These are phyloP conservation scores for Pavlovales sp. DNA, from an alignment of 208 protist genomes.

Conservation along the genomic window DNA sequence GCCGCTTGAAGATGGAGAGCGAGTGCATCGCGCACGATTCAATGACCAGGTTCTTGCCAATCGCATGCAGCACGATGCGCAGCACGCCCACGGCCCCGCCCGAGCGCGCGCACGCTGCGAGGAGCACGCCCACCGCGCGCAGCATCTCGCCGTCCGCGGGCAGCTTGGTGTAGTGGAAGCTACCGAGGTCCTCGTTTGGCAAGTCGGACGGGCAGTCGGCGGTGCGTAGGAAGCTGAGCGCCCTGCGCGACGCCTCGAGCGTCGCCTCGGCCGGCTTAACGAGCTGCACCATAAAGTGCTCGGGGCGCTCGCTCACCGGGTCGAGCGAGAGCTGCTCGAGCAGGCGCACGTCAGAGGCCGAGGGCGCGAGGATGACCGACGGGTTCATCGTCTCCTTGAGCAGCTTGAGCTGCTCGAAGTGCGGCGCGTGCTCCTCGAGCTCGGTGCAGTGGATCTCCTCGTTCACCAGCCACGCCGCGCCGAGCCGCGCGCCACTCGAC, in stretches of 20 bases:
- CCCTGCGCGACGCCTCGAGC: neutral
- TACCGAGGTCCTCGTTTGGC: neutral
- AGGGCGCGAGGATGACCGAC: neutral
- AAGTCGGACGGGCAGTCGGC: neutral
- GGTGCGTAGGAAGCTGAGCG: neutral
- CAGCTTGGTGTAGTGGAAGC: neutral
- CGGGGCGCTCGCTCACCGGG: neutral
- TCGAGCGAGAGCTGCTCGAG: neutral
- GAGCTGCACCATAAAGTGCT: neutral
- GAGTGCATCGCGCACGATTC: neutral
- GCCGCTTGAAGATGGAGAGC: slow-evolving; percentile 7
- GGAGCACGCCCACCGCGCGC: slow-evolving; percentile 1
- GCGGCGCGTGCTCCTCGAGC: neutral
- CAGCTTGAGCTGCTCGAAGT: neutral
- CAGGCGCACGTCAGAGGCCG: neutral
- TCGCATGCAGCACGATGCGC: neutral
- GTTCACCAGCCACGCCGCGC: too few relatives aligned
- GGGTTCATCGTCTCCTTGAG: slow-evolving; percentile 4
- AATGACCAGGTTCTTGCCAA: neutral
- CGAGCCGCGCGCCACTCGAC: too few relatives aligned
- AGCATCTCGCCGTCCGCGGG: slow-evolving; percentile 6
- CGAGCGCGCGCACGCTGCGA: neutral
- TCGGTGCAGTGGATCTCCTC: neutral
- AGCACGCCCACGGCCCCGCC: neutral
- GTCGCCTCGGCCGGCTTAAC: neutral